Conservation (phyloP, 148 eudicot genomes). For the Beta vulgaris region DNA sequence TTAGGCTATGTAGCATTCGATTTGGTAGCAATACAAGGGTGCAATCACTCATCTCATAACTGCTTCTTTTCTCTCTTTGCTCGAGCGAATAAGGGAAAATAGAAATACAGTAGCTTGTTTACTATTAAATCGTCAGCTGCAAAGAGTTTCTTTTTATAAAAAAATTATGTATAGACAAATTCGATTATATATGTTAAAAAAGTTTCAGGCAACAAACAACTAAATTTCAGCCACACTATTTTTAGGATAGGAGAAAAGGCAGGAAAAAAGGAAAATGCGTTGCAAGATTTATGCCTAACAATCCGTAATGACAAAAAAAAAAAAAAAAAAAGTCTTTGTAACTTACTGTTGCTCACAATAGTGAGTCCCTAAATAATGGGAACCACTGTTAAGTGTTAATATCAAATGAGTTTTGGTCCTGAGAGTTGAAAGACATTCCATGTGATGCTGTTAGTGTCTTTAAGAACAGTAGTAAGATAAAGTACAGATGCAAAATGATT, state of each 20-base stretch:
- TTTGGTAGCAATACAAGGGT: too few species aligned
- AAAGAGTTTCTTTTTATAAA: too few species aligned
- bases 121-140: too few species aligned
- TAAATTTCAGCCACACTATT: too few species aligned
- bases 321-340: not conserved
- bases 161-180: too few species aligned
- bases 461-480: not conserved
- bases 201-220: too few species aligned
- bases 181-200: too few species aligned
- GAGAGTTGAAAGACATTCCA: slow-evolving; percentile 5
- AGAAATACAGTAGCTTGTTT: too few species aligned
- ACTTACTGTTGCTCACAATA: slow-evolving; percentile 1
- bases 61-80: too few species aligned
- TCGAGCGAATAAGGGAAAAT: too few species aligned
- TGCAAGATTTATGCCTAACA: not conserved
- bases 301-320: not conserved
- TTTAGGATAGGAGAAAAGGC: not conserved
- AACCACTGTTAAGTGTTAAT: not conserved
- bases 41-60: too few species aligned
- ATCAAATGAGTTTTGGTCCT: slow-evolving; percentile 1
- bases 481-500: slow-evolving; percentile 1
- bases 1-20: too few species aligned
- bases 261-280: not conserved
- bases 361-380: slow-evolving; percentile 15
- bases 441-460: slow-evolving; percentile 15